Base-by-base conservation (phyloP, 1,284 basidiomycete genomes). In the Puccinia coronata region DNA sequence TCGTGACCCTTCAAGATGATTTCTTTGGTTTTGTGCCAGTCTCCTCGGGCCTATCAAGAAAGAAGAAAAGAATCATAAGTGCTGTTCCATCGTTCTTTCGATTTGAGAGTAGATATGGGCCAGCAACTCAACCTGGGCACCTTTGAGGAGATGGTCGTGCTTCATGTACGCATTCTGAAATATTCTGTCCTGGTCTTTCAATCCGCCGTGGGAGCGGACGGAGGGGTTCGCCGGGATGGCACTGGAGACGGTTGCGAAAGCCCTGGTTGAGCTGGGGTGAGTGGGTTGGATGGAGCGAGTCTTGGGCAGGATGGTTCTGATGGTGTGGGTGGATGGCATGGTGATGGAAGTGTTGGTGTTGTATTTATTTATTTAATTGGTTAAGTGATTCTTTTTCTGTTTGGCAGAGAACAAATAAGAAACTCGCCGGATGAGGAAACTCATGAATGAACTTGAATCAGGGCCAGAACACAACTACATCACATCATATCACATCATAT, bases 11-110 rank as follows among this genome's bases (percentile, higher is more conserved):
- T 98, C 80, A 92, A 88, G 65, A 99, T 83, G 84, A 98, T 97
- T 83, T 98, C 96, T 87, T 98, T 98, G 82, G 96, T 99, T 83
- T 91, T 90, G 87, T 98, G 96, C 97, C 96, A 99, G 88, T 98
- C 96, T 63, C 96, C 96, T 74, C 96, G 92, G 70, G 92, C 89
- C 92, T 96, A 84, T 55, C 18, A 14, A 23, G 11, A 36, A 61
- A 18, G 25, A 23, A 55, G 8, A 36, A 47, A 74, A 14, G 39
- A 28, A 23, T n/a, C 31, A 20, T 2, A 63, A 73, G 53, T 75
- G 18, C 20, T 12, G 28, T 2, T 36, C 2, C 14, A 3, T 0
- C 47, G 20, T n/a, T n/a, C n/a, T n/a, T n/a, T n/a, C n/a, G n/a
- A n/a, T n/a, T n/a, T n/a, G n/a, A n/a, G n/a, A n/a, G 57, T 25